Conservation (phyloP, 2,329 filamentous ascomycete species). For the Alternaria sp. region DNA sequence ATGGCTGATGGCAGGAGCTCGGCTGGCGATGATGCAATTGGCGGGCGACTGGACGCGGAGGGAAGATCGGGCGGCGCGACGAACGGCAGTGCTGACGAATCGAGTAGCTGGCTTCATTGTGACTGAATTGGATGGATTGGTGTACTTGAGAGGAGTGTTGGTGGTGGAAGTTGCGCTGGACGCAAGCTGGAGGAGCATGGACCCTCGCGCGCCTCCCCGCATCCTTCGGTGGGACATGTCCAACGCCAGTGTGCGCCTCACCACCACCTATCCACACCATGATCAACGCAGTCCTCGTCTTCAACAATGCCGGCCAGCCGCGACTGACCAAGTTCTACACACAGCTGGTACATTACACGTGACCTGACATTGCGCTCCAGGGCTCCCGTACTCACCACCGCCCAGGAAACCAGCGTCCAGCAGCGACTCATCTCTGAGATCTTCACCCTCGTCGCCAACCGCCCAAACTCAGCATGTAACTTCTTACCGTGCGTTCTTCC, state of each 20-base stretch:
- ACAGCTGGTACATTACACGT: conserved; percentile 70
- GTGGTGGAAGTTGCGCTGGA: neutral
- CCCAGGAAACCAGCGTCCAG: conserved; percentile 92
- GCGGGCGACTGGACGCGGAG: conserved; percentile 26
- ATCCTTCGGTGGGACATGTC: neutral
- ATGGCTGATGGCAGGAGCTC: conserved; percentile 19
- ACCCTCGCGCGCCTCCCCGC: conserved; percentile 10
- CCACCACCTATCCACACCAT: conserved; percentile 57
- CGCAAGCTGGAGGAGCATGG: conserved; percentile 11
- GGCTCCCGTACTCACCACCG: neutral
- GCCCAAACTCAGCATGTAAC: conserved; percentile 91
- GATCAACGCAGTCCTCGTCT: conserved; percentile 99
- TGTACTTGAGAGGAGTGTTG: neutral
- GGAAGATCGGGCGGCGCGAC: conserved; percentile 28
- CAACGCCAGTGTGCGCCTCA: neutral
- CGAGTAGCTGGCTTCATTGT: conserved; percentile 35
- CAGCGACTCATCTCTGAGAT: conserved; percentile 97
- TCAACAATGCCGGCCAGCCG: conserved; percentile 97
- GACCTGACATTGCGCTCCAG: neutral
- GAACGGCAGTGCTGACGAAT: conserved; percentile 26
- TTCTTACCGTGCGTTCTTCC: conserved; percentile 73
- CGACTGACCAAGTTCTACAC: conserved; percentile 99
- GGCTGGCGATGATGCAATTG: conserved; percentile 34
- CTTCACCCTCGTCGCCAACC: conserved; percentile 92
- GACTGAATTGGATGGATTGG: neutral